Evolutionary conservation across 768 basidiomycete genomes (phyloP).

Genomic region (Coprinopsis cinerea): DNA sequence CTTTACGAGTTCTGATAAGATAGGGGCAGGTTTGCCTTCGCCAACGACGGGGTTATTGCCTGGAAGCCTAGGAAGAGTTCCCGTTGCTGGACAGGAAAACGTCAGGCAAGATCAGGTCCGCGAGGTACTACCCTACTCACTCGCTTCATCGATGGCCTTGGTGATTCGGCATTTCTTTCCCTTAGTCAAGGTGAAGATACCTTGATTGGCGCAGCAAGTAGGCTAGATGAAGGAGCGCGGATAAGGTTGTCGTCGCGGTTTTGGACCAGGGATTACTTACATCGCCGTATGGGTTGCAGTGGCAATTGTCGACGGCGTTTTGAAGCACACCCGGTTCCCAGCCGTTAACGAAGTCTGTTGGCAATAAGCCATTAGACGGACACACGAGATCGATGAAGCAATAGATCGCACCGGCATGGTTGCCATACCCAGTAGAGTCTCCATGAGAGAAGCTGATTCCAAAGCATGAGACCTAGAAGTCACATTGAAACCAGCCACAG

Average conservation of each 20-base stretch:
- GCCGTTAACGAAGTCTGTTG: slow-evolving; percentile 49
- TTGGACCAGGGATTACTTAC: slow-evolving; percentile 22
- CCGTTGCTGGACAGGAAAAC: slow-evolving; percentile 30
- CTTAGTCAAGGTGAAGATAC: slow-evolving; percentile 38
- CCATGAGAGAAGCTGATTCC: slow-evolving; percentile 44
- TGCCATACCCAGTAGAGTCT: slow-evolving; percentile 59
- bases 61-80: slow-evolving; percentile 40
- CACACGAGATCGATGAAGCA: not conserved
- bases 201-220: slow-evolving; percentile 39
- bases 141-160: slow-evolving; percentile 39
- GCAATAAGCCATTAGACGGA: not conserved
- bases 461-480: not conserved
- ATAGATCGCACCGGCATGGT: slow-evolving; percentile 41
- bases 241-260: not conserved
- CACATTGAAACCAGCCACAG: not conserved
- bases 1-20: slow-evolving; percentile 26
- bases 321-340: slow-evolving; percentile 55
- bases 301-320: slow-evolving; percentile 47
- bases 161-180: slow-evolving; percentile 41
- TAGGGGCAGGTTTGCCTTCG: slow-evolving; percentile 27
- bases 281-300: slow-evolving; percentile 41
- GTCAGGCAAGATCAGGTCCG: slow-evolving; percentile 5
- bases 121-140: slow-evolving; percentile 23
- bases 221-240: slow-evolving; percentile 20
- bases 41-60: slow-evolving; percentile 49